These are phyloP conservation scores for Septoria petroselini DNA, from an alignment of 2,329 filamentous ascomycete species.

Conservation along the genomic window DNA sequence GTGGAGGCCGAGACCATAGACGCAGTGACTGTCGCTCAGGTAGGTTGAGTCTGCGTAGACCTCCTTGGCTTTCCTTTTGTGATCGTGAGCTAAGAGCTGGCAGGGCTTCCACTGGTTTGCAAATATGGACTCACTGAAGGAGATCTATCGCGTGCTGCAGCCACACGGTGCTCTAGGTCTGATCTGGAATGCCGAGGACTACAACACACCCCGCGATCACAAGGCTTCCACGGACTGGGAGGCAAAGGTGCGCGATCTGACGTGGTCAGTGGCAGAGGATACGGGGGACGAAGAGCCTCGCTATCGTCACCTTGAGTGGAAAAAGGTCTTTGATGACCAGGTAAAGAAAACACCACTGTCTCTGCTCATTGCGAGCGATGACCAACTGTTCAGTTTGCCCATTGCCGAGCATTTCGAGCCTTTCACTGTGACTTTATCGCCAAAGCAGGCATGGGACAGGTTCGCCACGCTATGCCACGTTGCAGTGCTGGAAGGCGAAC, in stretches of 20 bases:
- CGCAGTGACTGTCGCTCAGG: conserved; percentile 66
- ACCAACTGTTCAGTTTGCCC: conserved; percentile 61
- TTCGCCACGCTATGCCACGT: conserved; percentile 67
- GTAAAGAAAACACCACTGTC: conserved; percentile 52
- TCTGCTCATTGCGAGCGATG: conserved; percentile 37
- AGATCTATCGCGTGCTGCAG: conserved; percentile 65
- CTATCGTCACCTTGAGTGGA: conserved; percentile 65
- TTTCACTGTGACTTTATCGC: conserved; percentile 58
- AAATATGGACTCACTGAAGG: conserved; percentile 57
- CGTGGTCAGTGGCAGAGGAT: conserved; percentile 55
- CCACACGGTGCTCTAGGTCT: conserved; percentile 60
- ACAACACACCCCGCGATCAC: conserved; percentile 62
- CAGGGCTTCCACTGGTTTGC: conserved; percentile 61
- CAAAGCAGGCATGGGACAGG: conserved; percentile 62
- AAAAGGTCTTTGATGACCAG: conserved; percentile 61
- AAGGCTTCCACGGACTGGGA: conserved; percentile 60
- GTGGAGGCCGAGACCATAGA: conserved; percentile 60
- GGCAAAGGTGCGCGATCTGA: conserved; percentile 57
- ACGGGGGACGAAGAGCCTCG: conserved; percentile 59
- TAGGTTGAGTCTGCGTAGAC: conserved; percentile 40
- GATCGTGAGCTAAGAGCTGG: conserved; percentile 18
- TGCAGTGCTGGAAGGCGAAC: conserved; percentile 54
- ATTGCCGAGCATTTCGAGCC: conserved; percentile 55
- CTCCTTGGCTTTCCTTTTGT: conserved; percentile 5
- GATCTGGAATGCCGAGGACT: conserved; percentile 58